These are phyloP conservation scores for Naganishia cerealis DNA, from an alignment of 1,284 basidiomycete species.

Conservation along the genomic window DNA sequence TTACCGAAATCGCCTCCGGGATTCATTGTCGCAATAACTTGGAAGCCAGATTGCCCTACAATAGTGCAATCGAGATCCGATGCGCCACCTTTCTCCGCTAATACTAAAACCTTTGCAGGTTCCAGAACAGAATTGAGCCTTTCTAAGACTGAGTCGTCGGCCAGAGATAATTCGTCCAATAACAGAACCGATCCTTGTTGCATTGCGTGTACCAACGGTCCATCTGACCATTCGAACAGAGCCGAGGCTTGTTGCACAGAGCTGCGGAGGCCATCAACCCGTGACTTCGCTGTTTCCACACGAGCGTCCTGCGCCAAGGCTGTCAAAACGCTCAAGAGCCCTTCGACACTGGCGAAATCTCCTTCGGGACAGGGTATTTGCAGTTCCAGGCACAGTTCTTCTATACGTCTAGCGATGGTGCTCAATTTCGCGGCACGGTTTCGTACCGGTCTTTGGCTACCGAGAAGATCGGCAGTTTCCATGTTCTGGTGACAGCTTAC, in stretches of 20 bases:
- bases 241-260: constrained; percentile 55
- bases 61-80: constrained; percentile 70
- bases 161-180: constrained; percentile 95
- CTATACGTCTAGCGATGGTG: constrained; percentile 1
- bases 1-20: constrained; percentile 99
- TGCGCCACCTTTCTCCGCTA: constrained; percentile 87
- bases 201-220: constrained; percentile 93
- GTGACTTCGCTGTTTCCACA: not conserved
- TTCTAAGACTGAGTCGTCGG: constrained; percentile 97
- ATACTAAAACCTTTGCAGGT: constrained; percentile 79
- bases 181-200: constrained; percentile 78
- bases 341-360: constrained; percentile 20
- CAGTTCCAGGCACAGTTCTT: constrained; percentile 1
- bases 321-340: not conserved
- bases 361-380: constrained; percentile 1
- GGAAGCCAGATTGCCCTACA: constrained; percentile 69
- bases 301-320: constrained; percentile 1
- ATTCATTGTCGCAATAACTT: constrained; percentile 97
- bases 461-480: constrained; percentile 96
- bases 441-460: constrained; percentile 88
- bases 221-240: constrained; percentile 95
- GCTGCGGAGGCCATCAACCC: constrained; percentile 1
- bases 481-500: constrained; percentile 99
- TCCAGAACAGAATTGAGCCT: constrained; percentile 96
- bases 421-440: constrained; percentile 63